Conservation (phyloP, 495 filamentous ascomycete genomes). For the Talaromyces nanjingensis region DNA sequence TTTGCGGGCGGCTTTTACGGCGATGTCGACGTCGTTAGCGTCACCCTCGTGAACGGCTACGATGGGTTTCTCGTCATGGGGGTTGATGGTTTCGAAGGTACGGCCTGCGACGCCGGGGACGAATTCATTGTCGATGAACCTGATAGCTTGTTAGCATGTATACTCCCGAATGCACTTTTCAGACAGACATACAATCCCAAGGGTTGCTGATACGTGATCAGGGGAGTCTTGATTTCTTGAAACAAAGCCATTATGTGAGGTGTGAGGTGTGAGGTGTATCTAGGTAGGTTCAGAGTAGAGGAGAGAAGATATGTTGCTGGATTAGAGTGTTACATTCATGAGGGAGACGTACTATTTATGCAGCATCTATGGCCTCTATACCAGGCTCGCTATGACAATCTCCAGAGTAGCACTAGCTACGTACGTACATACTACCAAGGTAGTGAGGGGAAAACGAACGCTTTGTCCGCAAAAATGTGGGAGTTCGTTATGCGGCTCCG, state of each 20-base stretch:
- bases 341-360: neutral
- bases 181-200: conserved; percentile 6
- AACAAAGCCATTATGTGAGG: conserved; percentile 1
- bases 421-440: neutral
- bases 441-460: neutral
- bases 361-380: neutral
- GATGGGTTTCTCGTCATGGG: conserved; percentile 61
- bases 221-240: conserved; percentile 6
- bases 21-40: conserved; percentile 79
- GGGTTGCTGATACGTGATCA: conserved; percentile 5
- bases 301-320: neutral
- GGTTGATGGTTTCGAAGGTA: conserved; percentile 69
- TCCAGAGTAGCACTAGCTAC: neutral
- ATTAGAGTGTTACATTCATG: neutral
- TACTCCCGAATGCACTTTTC: neutral
- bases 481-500: neutral
- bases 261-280: too few species aligned
- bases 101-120: conserved; percentile 64
- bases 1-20: conserved; percentile 81
- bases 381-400: neutral
- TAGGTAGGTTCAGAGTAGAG: too few species aligned
- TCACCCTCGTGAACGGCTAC: conserved; percentile 78
- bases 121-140: conserved; percentile 86
- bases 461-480: neutral
- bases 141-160: neutral